phyloP scores from a whole-genome alignment of 805 yeast genomes.

The Candida ficus region DNA sequence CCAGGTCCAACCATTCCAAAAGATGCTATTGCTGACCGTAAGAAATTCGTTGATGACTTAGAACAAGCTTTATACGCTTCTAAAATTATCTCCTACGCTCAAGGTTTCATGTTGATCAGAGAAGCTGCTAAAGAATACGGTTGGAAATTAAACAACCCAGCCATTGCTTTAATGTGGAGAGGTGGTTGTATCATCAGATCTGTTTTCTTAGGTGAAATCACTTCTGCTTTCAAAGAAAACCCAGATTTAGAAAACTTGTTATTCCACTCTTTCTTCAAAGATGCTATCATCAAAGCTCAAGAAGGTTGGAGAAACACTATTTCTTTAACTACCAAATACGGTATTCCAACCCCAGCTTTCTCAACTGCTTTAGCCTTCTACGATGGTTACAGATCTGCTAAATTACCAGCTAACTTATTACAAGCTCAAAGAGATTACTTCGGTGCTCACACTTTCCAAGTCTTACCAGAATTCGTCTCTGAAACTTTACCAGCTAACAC shows the following conservation, averaged over 20 bases:
- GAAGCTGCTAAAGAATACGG: constrained; percentile 96
- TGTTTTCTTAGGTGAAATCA: constrained; percentile 94
- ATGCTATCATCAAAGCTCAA: constrained; percentile 92
- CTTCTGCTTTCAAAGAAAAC: constrained; percentile 90
- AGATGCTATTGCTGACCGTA: constrained; percentile 66
- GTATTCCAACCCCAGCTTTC: constrained; percentile 98
- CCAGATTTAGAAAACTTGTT: constrained; percentile 93
- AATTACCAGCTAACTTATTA: constrained; percentile 94
- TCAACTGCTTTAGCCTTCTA: constrained; percentile 95
- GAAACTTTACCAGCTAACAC: constrained; percentile 71
- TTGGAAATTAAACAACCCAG: constrained; percentile 97
- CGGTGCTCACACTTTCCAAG: constrained; percentile 99
- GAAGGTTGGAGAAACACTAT: constrained; percentile 90
- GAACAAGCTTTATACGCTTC: constrained; percentile 99
- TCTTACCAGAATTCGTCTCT: constrained; percentile 80
- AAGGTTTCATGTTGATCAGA: constrained; percentile 98
- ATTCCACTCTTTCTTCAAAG: constrained; percentile 90
- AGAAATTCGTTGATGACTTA: constrained; percentile 82
- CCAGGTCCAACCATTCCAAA: constrained; percentile 71
- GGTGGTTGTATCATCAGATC: constrained; percentile 99
- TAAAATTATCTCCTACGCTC: constrained; percentile 96
- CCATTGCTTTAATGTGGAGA: constrained; percentile 99
- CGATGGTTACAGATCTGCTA: constrained; percentile 97
- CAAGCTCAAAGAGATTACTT: constrained; percentile 99
- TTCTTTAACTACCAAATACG: constrained; percentile 70